Evolutionary conservation across 192 early-diverging fungal species (phyloP).

Genomic region (Coemansia sp.): DNA sequence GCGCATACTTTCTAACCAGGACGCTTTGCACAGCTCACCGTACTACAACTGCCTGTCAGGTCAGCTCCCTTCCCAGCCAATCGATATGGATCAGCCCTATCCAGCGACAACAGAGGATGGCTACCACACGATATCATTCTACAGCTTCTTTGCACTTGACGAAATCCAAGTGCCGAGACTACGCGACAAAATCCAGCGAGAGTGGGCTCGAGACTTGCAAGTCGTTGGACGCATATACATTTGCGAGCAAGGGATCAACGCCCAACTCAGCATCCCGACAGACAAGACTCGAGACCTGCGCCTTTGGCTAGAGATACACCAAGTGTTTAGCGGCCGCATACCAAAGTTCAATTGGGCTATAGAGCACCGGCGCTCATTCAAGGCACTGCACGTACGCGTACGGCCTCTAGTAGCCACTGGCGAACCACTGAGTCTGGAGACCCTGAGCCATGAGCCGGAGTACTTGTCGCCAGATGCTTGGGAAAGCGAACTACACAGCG

Average conservation of each 20-base stretch:
- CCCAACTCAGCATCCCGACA: slow-evolving; percentile 72
- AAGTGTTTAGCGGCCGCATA: slow-evolving; percentile 38
- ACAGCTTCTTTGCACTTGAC: slow-evolving; percentile 40
- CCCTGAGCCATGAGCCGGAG: slow-evolving; percentile 64
- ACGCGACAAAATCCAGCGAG: slow-evolving; percentile 32
- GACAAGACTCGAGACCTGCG: slow-evolving; percentile 56
- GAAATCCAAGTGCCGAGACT: neutral
- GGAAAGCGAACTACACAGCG: slow-evolving; percentile 58
- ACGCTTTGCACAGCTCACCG: slow-evolving; percentile 12
- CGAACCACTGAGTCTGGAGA: slow-evolving; percentile 54
- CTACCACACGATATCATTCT: slow-evolving; percentile 49
- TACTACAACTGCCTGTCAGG: slow-evolving; percentile 16
- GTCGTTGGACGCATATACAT: slow-evolving; percentile 78
- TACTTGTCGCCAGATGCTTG: slow-evolving; percentile 71
- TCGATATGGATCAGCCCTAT: slow-evolving; percentile 46
- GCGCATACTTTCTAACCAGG: neutral
- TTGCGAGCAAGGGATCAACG: slow-evolving; percentile 75
- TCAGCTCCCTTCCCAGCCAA: slow-evolving; percentile 21
- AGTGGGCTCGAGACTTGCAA: slow-evolving; percentile 49
- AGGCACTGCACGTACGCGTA: slow-evolving; percentile 70
- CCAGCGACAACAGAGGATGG: slow-evolving; percentile 29
- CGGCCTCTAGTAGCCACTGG: slow-evolving; percentile 66
- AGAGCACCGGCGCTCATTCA: slow-evolving; percentile 63
- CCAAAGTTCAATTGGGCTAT: slow-evolving; percentile 67
- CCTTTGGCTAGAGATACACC: slow-evolving; percentile 54